These are phyloP conservation scores for Psilocybe cubensis DNA, from an alignment of 768 basidiomycete genomes.

Conservation along the genomic window DNA sequence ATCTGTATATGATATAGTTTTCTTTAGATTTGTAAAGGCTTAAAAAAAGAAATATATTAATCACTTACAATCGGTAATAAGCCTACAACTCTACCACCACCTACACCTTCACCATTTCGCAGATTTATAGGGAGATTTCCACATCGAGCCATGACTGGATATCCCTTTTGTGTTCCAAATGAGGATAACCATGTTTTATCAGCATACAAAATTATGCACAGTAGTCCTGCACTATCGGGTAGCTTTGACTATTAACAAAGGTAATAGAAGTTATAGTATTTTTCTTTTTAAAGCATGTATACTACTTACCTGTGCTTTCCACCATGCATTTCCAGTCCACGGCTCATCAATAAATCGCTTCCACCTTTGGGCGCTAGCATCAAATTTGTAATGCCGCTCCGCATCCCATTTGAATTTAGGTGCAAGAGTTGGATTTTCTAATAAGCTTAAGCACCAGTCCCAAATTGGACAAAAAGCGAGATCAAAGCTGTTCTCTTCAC, in stretches of 20 bases:
- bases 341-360: constrained; percentile 32
- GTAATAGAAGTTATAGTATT: no score
- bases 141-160: constrained; percentile 36
- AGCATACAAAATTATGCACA: constrained; percentile 40
- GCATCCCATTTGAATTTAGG: constrained; percentile 25
- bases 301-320: constrained; percentile 40
- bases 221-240: constrained; percentile 24
- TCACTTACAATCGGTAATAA: constrained; percentile 37
- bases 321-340: constrained; percentile 34
- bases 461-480: constrained; percentile 26
- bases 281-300: neutral
- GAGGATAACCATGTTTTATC: constrained; percentile 42
- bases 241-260: constrained; percentile 3
- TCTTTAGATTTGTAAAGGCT: no score
- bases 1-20: no score
- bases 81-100: constrained; percentile 37
- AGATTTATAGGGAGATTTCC: constrained; percentile 34
- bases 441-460: constrained; percentile 26
- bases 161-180: constrained; percentile 37
- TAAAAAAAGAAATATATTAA: neutral
- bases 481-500: constrained; percentile 6
- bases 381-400: constrained; percentile 8
- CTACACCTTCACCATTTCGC: constrained; percentile 31
- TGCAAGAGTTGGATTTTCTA: constrained; percentile 5
- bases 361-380: neutral